A percentile compares a stretch with the other conserved stretches of the same genome.
Evolutionary conservation across 1,284 basidiomycete species (phyloP).

Genomic region (Caloboletus inedulis): DNA sequence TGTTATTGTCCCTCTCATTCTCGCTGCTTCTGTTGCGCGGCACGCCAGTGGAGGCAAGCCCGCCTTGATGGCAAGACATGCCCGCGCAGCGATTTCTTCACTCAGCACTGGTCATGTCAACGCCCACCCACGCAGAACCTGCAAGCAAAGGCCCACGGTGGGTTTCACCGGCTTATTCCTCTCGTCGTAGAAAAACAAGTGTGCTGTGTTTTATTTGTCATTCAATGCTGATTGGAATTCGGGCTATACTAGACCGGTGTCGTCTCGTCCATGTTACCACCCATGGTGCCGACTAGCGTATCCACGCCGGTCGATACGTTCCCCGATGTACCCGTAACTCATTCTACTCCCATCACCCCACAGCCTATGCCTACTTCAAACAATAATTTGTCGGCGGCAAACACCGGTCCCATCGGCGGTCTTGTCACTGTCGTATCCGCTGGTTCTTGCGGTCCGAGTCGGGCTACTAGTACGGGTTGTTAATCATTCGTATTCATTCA

Average conservation of each 20-base stretch:
- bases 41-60: not conserved
- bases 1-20: not conserved
- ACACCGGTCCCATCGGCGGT: not conserved
- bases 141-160: slow-evolving; percentile 1
- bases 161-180: not conserved
- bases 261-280: not conserved
- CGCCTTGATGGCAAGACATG: slow-evolving; percentile 11
- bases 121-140: not conserved
- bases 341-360: not conserved
- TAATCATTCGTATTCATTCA: not conserved
- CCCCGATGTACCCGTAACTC: not conserved
- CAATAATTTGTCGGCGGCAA: not conserved
- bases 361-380: slow-evolving; percentile 1
- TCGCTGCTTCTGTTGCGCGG: slow-evolving; percentile 6
- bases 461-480: slow-evolving; percentile 46
- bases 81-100: not conserved
- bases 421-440: slow-evolving; percentile 18
- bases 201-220: not conserved
- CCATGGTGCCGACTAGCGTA: too few species aligned
- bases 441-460: slow-evolving; percentile 24
- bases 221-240: not conserved
- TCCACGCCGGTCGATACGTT: not conserved
- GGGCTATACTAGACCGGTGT: not conserved
- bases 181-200: not conserved
- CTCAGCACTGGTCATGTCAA: not conserved